Base-by-base conservation (phyloP, 176 grass and related monocot genomes). In the Eragrostis curvula region DNA sequence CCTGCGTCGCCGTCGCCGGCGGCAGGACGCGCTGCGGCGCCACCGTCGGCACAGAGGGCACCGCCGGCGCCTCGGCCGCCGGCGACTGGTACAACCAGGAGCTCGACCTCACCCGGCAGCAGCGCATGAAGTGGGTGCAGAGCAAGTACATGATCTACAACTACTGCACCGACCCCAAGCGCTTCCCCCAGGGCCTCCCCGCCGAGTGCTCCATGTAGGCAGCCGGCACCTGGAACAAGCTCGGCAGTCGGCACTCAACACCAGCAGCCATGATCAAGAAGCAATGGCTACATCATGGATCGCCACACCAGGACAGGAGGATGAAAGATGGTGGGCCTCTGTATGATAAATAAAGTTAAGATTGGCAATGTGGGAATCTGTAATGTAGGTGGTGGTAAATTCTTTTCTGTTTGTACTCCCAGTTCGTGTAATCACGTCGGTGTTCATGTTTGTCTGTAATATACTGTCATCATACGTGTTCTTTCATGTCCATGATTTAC, bases 61-160 rank as follows among this genome's bases (percentile, higher is more conserved):
- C 62, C 11, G 87, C 82, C 7, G 32, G 20, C 14, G 39, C 27
- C 40, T 18, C 45, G 0, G 11, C 60, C 7, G 70, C 71, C 23
- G 84, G 87, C 41, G 85, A 65, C 32, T 94, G 94, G 94, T 97
- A 88, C 89, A 86, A 92, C 75, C 94, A 97, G 79, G 89, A 97
- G 78, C 87, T 97, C 17, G 94, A 97, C 66, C 88, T 84, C 13
- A 90, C 79, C 3, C 84, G 85, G 83, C 85, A 86, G 74, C 74
- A 62, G 52, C 88, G 91, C 28, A 97, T 97, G 94, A 69, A 55
- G n/a, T 86, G 67, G 91, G 91, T 92, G 70, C 94, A 97, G 87
- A 79, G 70, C 8, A 92, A 84, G 46, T 97, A 97, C 79, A 92
- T 97, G 94, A 92, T 97, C 80, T 97, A 97, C 79, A 94, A 97